These are phyloP conservation scores for Aspergillus ostianus DNA, from an alignment of 495 filamentous ascomycete genomes.

Conservation along the genomic window DNA sequence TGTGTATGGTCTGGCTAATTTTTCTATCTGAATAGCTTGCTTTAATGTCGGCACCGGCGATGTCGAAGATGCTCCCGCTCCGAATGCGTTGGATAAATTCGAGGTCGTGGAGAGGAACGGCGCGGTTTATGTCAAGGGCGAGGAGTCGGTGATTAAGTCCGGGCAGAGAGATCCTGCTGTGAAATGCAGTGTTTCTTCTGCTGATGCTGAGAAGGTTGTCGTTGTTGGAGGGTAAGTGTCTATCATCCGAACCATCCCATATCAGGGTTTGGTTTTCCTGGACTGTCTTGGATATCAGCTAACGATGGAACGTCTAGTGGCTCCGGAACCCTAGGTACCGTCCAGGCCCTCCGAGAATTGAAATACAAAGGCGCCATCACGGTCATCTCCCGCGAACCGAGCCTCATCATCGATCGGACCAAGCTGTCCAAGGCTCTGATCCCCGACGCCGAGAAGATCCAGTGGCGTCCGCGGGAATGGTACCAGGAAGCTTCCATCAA, in stretches of 20 bases:
- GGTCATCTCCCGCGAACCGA: constrained; percentile 78
- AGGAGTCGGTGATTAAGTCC: constrained; percentile 75
- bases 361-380: constrained; percentile 82
- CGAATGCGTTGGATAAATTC: constrained; percentile 79
- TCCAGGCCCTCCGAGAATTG: constrained; percentile 77
- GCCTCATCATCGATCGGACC: constrained; percentile 85
- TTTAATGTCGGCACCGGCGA: constrained; percentile 88
- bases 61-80: constrained; percentile 88
- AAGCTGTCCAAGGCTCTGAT: constrained; percentile 95
- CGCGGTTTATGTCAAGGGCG: constrained; percentile 78
- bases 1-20: not conserved
- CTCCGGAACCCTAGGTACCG: constrained; percentile 72
- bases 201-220: constrained; percentile 63
- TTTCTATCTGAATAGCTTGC: constrained; percentile 60
- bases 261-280: not conserved
- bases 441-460: constrained; percentile 74
- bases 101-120: constrained; percentile 75
- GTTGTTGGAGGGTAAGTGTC: constrained; percentile 74
- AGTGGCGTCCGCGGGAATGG: constrained; percentile 71
- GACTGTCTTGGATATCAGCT: not conserved
- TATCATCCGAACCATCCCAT: not conserved
- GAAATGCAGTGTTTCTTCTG: constrained; percentile 61
- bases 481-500: constrained; percentile 74
- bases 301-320: constrained; percentile 51
- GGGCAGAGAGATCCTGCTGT: constrained; percentile 69